Conservation (phyloP, 306 rosid species). For the Dryas alaskensis region DNA sequence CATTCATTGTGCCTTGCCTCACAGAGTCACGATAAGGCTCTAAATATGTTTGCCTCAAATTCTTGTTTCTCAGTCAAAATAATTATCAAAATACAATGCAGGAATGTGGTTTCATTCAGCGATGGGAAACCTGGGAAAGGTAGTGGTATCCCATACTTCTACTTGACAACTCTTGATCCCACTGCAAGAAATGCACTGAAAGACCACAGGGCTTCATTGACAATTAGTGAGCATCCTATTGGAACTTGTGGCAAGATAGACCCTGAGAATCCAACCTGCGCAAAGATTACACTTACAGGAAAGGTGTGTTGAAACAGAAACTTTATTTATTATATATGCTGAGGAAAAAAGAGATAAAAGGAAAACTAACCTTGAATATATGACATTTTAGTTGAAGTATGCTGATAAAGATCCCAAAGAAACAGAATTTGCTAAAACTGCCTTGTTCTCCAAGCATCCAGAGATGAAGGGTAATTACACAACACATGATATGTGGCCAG, state of each 20-base stretch:
- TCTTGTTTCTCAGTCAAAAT: background rate
- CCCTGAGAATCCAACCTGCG: conserved; percentile 86
- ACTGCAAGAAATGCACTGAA: conserved; percentile 63
- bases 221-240: conserved; percentile 73
- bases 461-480: conserved; percentile 72
- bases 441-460: conserved; percentile 83
- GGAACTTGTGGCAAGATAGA: conserved; percentile 82
- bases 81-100: conserved; percentile 28
- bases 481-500: background rate
- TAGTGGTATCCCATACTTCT: conserved; percentile 79
- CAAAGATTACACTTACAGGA: conserved; percentile 79
- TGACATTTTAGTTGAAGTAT: conserved; percentile 60
- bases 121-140: conserved; percentile 73
- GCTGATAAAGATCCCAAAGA: conserved; percentile 56
- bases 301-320: conserved; percentile 49
- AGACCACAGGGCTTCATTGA: conserved; percentile 73
- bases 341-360: background rate
- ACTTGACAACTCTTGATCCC: conserved; percentile 87
- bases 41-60: background rate
- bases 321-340: background rate
- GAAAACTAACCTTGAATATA: conserved; percentile 2
- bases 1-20: background rate
- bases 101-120: conserved; percentile 88
- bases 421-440: conserved; percentile 54
- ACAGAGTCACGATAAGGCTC: background rate